Base-by-base conservation (phyloP, 148 eudicot species). In the Dianthus caryophyllus region DNA sequence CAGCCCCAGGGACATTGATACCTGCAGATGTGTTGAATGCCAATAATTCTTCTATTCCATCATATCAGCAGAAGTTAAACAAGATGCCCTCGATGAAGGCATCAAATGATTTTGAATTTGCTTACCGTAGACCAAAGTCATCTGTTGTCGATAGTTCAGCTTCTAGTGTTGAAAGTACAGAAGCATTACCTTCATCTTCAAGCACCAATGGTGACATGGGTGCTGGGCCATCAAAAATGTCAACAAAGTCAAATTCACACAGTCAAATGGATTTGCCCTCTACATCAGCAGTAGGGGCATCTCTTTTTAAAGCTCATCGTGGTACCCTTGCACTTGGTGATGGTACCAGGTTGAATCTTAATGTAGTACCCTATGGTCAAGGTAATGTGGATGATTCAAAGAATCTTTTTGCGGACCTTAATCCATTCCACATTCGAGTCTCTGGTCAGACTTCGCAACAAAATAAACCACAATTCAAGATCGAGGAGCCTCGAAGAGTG, bases 1-100 rank as follows among this genome's bases (percentile, higher is more conserved):
- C 96, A 71, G 99, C 86, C 65, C 99, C 99, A 10, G 99, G 99
- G 69, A 85, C 97, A 51, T 82, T 88, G 44, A 84, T 94, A 80
- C 97, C 99, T 22, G 86, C 87, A 17, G 97, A 94, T 77, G 76
- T 76, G 53, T 79, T 82, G 49, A 88, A 83, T 71, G 72, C 71
- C 15, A 83, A 76, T 68, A 86, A 86, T 77, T 61, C 10, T n/a
- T 20, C 5, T 20, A 18, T 51, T 4, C 22, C 9, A 26, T 30
- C 86, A 9, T 80, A 64, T 57, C 77, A 71, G 61, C 84, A 84
- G 27, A 77, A 77, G 61, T 57, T 79, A 64, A 81, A 72, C 70
- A 84, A 67, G 66, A 57, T 81, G 50, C 85, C 89, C 56, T 79
- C 68, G 69, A 14, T 72, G 52, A 80, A 72, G 76, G 31, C 76